phyloP scores from a whole-genome alignment of 495 filamentous ascomycete species.

The Neurospora sp. region DNA sequence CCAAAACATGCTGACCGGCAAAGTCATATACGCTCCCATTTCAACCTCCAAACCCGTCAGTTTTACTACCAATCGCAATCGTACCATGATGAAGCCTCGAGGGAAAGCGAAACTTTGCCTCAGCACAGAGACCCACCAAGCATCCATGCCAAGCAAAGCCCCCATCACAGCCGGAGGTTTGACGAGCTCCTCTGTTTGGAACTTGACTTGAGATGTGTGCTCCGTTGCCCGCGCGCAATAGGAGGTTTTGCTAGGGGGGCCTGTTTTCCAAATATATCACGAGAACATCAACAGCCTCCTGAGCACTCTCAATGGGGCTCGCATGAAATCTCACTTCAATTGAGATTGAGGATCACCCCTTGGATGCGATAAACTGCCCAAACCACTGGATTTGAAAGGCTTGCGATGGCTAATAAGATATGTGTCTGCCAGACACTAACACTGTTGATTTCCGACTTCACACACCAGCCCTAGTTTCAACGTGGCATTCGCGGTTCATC shows the following conservation, averaged over 20 bases:
- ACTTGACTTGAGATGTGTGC: background rate
- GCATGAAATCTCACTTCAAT: background rate
- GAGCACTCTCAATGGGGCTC: background rate
- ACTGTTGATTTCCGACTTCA: background rate
- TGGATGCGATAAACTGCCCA: background rate
- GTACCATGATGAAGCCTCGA: background rate
- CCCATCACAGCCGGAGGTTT: background rate
- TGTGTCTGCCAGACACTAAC: background rate
- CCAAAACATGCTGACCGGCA: background rate
- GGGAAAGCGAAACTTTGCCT: background rate
- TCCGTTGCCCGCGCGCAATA: background rate
- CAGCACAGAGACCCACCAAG: background rate
- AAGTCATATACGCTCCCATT: background rate
- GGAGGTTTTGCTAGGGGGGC: background rate
- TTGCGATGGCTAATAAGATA: background rate
- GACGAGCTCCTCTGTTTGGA: background rate
- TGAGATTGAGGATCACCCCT: background rate
- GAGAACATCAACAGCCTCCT: background rate
- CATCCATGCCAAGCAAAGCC: background rate
- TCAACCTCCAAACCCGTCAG: background rate
- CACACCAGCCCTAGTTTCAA: background rate
- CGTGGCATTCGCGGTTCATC: background rate
- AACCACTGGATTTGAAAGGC: background rate
- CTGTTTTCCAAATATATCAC: background rate
- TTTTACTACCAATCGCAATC: background rate